These are phyloP conservation scores for Mucor indicus DNA, from an alignment of 371 early-diverging fungal species.

Conservation along the genomic window DNA sequence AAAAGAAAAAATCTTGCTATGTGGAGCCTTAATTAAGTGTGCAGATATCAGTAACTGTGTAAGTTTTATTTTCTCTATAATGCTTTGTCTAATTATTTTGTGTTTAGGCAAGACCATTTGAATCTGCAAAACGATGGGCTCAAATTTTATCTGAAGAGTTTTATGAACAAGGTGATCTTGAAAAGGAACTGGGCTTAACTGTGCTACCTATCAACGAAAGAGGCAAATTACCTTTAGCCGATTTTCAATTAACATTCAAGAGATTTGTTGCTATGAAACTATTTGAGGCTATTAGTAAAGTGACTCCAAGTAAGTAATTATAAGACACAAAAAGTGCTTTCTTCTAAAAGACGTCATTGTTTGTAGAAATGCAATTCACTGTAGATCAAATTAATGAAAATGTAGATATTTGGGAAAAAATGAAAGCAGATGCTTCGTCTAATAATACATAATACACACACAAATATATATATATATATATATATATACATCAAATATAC, in stretches of 20 bases:
- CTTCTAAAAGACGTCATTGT: background rate
- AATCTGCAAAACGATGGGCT: conserved; percentile 60
- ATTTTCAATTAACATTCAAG: conserved; percentile 42
- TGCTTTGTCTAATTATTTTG: no score
- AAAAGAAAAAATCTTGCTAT: conserved; percentile 45
- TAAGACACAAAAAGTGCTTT: no score
- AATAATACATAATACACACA: no score
- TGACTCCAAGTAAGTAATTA: conserved; percentile 38
- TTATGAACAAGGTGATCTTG: conserved; percentile 64
- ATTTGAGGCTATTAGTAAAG: conserved; percentile 26
- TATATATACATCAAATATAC: no score
- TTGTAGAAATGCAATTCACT: conserved; percentile 37
- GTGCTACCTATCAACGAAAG: conserved; percentile 41
- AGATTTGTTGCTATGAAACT: conserved; percentile 36
- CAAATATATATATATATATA: no score
- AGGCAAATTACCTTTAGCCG: conserved; percentile 33
- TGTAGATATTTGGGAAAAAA: conserved; percentile 27
- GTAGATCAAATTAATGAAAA: conserved; percentile 36
- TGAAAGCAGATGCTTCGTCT: conserved; percentile 13
- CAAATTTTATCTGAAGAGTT: conserved; percentile 60
- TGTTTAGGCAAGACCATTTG: conserved; percentile 61
- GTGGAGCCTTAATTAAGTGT: conserved; percentile 79
- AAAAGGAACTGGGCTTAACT: conserved; percentile 55
- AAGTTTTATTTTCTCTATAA: no score
- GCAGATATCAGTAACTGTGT: conserved; percentile 82